Base-by-base conservation (phyloP, 148 eudicot genomes). In the Limonium bicolor region DNA sequence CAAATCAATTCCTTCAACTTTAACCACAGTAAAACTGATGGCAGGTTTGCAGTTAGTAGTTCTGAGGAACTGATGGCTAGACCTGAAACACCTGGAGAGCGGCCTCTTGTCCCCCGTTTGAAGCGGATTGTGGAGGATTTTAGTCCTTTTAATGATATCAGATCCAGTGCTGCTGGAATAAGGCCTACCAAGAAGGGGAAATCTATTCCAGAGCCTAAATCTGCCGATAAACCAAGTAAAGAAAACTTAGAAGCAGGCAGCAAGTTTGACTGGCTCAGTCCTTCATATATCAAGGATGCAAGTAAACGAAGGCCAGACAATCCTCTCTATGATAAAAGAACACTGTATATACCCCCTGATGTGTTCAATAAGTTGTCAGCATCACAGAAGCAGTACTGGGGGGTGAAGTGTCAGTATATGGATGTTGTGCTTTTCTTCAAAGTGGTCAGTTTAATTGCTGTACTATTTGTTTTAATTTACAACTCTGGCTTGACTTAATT, bases 301-400 rank as follows among this genome's bases (percentile, higher is more conserved):
- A 77, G 69, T 40, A 73, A 85, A 50, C 77, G 94, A 71, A 75
- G 79, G 64, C 95, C 86, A 18, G 64, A 11, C 18, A 63, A 90
- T 46, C 72, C 88, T 25, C 63, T 75, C 10, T 81, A 73, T 67
- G 94, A 90, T 59, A 85, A 73, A 56, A 71, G 72, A 56, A 77
- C 94, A 42, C 88, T 90, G 14, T 71, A 78, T 61, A 75, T 90
- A 56, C 99, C 99, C 42, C 80, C 88, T 13, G 82, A 81, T 50
- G 78, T 42, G 55, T 44, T 90, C 53, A 84, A 64, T 55, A 90
- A 78, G 51, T 80, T 90, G 99, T 77, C 99, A 27, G 88, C 99
- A 49, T 77, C 99, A n/a, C 99, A 81, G 46, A 90, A 67, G 63
- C 99, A 90, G 47, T 90, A 90, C 35, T 90, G 99, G 99, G 76